Base-by-base conservation (phyloP, 768 basidiomycete species). In the Mycena olivaceomarginata region DNA sequence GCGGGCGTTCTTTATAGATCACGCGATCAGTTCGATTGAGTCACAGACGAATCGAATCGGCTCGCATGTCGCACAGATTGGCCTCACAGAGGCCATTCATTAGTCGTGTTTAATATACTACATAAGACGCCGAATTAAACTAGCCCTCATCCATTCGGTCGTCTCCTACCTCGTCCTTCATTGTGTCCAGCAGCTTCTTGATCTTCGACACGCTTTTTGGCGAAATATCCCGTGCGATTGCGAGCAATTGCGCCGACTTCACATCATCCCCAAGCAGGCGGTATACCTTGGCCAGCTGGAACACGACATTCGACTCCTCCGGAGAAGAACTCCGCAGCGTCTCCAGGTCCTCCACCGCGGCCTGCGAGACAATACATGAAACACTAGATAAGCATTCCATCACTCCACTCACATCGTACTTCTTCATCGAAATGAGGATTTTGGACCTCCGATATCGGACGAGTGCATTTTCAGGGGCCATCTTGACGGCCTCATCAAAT, bases 241-340 rank as follows among this genome's bases (percentile, higher is more conserved):
- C 96, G 77, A 99, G 94, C 86, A 94, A 90, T 76, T 95, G 93
- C 72, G 96, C 95, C 65, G 97, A 94, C 85, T 95, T 94, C 22
- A 91, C 89, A 79, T 92, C 92, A 85, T 97, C 90, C 46, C 96
- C 96, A 71, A 95, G 86, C 80, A 95, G 89, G 63, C 96, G 93
- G 83, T 98, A 99, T 75, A 95, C 94, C 87, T 95, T 95, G 39
- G 97, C 98, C 20, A 99, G 92, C 85, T 99, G 94, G 91, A 98
- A 98, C 75, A 98, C 93, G 72, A 99, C 96, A 87, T 99, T 99
- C 70, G 97, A 95, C 88, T 99, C 98, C 82, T 97, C 96, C 9
- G 98, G 98, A 46, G 97, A 96, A 77, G 92, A 88, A 83, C 92
- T 93, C 80, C 94, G 91, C 68, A 99, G 91, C 76, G 89, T 88